These are phyloP conservation scores for Potentilla sterilis DNA, from an alignment of 306 rosid species.

Conservation along the genomic window DNA sequence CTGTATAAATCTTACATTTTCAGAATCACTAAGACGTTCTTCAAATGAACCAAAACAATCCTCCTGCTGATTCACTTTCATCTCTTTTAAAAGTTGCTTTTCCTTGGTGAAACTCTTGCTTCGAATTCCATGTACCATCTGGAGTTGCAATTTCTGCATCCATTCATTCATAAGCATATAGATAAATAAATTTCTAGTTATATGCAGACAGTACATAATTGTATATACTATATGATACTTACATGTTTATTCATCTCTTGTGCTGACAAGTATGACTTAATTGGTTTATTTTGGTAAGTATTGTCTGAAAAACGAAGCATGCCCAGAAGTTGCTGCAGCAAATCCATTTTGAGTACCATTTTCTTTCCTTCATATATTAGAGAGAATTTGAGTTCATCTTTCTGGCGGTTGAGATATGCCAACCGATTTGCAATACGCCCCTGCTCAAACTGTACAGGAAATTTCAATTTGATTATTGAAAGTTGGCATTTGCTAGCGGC, in stretches of 20 bases:
- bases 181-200: too few species aligned
- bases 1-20: not conserved
- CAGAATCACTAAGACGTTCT: not conserved
- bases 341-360: not conserved
- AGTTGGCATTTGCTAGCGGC: too few species aligned
- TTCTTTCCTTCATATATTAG: not conserved
- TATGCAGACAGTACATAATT: too few species aligned
- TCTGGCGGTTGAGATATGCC: not conserved
- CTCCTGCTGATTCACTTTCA: slow-evolving; percentile 11
- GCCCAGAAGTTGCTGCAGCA: slow-evolving; percentile 16
- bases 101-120: slow-evolving; percentile 27
- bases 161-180: too few species aligned
- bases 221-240: too few species aligned
- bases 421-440: not conserved
- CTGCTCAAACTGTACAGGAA: too few species aligned
- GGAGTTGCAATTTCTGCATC: slow-evolving; percentile 27
- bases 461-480: too few species aligned
- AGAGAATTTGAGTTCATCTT: not conserved
- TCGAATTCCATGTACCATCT: slow-evolving; percentile 35
- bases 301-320: slow-evolving; percentile 25
- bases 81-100: slow-evolving; percentile 27
- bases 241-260: slow-evolving; percentile 33
- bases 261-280: slow-evolving; percentile 13
- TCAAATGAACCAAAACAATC: not conserved
- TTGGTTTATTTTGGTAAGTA: slow-evolving; percentile 9